A percentile compares a stretch with the other conserved stretches of the same genome.
Conservation (phyloP, 2,329 filamentous ascomycete species). For the Sporothrix globosa region DNA sequence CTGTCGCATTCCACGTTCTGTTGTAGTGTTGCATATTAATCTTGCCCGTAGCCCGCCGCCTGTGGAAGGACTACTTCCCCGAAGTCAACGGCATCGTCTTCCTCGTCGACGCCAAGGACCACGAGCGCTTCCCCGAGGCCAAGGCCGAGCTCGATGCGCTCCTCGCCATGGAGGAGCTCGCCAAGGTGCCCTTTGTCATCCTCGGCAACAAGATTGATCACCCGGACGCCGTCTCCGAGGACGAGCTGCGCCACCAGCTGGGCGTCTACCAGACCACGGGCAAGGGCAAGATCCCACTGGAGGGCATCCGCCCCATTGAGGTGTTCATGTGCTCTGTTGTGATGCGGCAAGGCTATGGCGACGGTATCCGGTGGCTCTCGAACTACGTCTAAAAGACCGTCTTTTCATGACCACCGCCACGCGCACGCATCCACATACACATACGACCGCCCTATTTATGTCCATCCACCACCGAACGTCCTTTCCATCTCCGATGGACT, state of each 20-base stretch:
- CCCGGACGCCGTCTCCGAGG: constrained; percentile 91
- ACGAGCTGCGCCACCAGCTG: constrained; percentile 88
- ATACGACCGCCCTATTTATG: constrained; percentile 6
- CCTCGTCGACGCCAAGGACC: constrained; percentile 95
- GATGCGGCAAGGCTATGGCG: constrained; percentile 94
- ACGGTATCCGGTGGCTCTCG: constrained; percentile 87
- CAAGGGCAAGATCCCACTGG: constrained; percentile 86
- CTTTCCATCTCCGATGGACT: background rate
- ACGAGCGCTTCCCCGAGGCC: constrained; percentile 89
- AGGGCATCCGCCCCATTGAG: constrained; percentile 93
- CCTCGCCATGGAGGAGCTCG: constrained; percentile 93
- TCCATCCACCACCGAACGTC: background rate
- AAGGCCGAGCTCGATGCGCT: constrained; percentile 97
- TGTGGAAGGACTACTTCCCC: constrained; percentile 97
- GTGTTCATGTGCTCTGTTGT: constrained; percentile 99
- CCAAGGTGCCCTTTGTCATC: constrained; percentile 93
- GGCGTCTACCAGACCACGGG: constrained; percentile 95
- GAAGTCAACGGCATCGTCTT: constrained; percentile 97
- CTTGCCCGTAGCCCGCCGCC: constrained; percentile 70
- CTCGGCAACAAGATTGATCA: constrained; percentile 99
- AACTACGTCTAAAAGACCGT: constrained; percentile 73
- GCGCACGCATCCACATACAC: background rate
- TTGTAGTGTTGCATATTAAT: background rate
- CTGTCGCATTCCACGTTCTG: background rate
- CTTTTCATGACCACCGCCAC: background rate